Conservation (phyloP, 495 filamentous ascomycete species). For the Evernia prunastri region DNA sequence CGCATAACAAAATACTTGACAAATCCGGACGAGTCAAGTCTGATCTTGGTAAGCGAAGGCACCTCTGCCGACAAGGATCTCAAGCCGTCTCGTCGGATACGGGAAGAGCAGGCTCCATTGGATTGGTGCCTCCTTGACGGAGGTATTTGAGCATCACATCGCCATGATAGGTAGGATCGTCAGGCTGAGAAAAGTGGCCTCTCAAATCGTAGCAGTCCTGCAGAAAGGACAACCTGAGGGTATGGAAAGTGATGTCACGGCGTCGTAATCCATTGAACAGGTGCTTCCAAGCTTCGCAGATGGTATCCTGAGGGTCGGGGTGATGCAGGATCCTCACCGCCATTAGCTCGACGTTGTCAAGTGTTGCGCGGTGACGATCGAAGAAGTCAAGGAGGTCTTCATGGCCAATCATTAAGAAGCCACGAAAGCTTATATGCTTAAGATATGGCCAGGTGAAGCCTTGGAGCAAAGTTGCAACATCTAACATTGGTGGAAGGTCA, state of each 20-base stretch:
- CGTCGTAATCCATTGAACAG: neutral
- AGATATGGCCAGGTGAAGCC: neutral
- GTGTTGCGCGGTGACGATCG: slow-evolving; percentile 1
- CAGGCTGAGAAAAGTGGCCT: neutral
- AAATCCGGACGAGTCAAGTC: neutral
- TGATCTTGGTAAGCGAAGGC: neutral
- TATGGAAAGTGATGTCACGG: neutral
- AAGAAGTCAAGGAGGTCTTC: neutral
- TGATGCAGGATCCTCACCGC: neutral
- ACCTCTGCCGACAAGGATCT: neutral
- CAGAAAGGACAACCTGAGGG: neutral
- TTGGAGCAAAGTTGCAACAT: neutral
- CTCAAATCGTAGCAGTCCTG: neutral
- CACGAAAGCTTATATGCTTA: neutral
- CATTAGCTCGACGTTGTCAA: neutral
- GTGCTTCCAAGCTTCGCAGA: neutral
- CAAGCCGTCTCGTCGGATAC: neutral
- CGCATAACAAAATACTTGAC: neutral
- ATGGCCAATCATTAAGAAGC: slow-evolving; percentile 1
- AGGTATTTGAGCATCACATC: neutral
- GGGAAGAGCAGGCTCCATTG: neutral
- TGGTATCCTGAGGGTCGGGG: slow-evolving; percentile 1
- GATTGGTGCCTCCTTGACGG: neutral
- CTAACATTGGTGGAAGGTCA: neutral
- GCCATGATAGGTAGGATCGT: slow-evolving; percentile 1